Evolutionary conservation across 192 early-diverging fungal genomes (phyloP), one percentile per base, ranked within the genome.

Genomic region (Chytriomyces sp.): DNA sequence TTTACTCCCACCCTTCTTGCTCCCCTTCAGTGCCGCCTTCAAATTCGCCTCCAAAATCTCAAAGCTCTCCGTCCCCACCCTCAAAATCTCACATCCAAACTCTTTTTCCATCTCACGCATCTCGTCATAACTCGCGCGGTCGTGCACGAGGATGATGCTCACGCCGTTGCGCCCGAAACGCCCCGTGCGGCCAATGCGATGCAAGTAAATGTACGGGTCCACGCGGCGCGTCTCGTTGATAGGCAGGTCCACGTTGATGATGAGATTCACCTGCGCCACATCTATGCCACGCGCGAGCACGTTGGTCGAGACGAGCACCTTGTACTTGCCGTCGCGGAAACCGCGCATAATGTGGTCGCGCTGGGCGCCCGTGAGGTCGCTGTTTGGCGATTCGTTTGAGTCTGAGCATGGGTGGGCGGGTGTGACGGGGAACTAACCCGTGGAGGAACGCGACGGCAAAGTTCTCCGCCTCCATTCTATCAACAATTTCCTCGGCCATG

Each of bases 81-180:
- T 79, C 38, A 84, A 80, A 67, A 94, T 93, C 61, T 85, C 77
- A 40, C 86, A 81, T 25, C 83, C 70, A 72, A 94, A 92, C 55
- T 93, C 79, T 10, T 82, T 41, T 76, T 92, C 85, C 49, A 94
- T 93, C 14, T 76, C 81, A 60, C 81, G 77, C 86, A 93, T 89
- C 63, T 91, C 81, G 54, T 81, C 77, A 75, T 78, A 82, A 32
- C 82, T 88, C 73, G 75, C 75, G n/a, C 82, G 74, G 59, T 92
- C 85, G 52, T 92, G 89, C 1, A 93, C 89, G 85, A 94, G 91
- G 74, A 93, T 94, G 70, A 94, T 88, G 49, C 87, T 86, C 10
- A 91, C 88, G 7, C 93, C 93, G 0, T 85, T 89, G 61, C 93
- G 90, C 5, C 93, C 93, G 66, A 94, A 94, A 14, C 93, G 83